Evolutionary conservation across 2,329 filamentous ascomycete genomes (phyloP).

Genomic region (Aspergillus fijiensis): DNA sequence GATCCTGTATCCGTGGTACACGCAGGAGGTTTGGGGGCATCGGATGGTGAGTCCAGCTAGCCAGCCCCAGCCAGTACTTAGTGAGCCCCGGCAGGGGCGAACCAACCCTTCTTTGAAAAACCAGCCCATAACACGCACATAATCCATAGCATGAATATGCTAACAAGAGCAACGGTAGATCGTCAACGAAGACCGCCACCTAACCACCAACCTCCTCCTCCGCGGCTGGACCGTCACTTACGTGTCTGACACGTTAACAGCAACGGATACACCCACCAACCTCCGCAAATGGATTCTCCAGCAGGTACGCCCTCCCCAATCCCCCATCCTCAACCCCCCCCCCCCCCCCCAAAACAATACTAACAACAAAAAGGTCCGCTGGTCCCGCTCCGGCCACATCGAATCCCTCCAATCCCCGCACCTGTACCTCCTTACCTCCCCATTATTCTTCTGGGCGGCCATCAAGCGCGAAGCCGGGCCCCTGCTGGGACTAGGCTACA

Average conservation of each 20-base stretch:
- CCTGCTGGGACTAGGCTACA: slow-evolving; percentile 27
- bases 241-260: slow-evolving; percentile 33
- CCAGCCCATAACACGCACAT: too few relatives aligned
- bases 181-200: slow-evolving; percentile 42
- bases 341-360: background rate
- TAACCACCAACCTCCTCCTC: slow-evolving; percentile 38
- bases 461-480: slow-evolving; percentile 33
- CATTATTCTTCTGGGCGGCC: slow-evolving; percentile 36
- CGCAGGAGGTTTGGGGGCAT: slow-evolving; percentile 36
- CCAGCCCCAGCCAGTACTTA: too few relatives aligned
- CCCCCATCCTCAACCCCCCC: background rate
- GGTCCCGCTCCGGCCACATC: slow-evolving; percentile 38
- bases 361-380: slow-evolving; percentile 25
- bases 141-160: too few relatives aligned
- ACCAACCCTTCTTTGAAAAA: too few relatives aligned
- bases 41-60: slow-evolving; percentile 24
- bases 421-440: slow-evolving; percentile 36
- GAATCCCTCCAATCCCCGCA: slow-evolving; percentile 37
- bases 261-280: slow-evolving; percentile 40
- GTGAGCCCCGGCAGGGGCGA: too few relatives aligned
- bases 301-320: slow-evolving; percentile 18
- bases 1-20: slow-evolving; percentile 38
- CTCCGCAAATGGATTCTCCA: slow-evolving; percentile 38
- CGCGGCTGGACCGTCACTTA: slow-evolving; percentile 37
- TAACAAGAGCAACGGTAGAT: slow-evolving; percentile 14